Evolutionary conservation across 768 basidiomycete species (phyloP), one percentile per base, ranked within the genome.

Genomic region (Dioszegia aurantiaca): DNA sequence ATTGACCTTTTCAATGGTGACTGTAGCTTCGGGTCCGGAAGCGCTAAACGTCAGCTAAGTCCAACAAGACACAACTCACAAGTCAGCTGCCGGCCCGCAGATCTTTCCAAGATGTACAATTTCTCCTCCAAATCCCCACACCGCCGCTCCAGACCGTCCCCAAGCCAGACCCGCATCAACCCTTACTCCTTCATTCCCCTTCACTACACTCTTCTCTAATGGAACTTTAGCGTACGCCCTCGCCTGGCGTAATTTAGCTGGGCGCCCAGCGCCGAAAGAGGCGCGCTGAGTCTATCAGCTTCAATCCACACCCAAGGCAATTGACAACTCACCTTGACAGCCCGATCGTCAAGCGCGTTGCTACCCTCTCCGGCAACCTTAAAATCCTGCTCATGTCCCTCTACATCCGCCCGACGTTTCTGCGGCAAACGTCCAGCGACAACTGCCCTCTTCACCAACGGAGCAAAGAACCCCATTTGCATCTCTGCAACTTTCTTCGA

Each of bases 131-230:
- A 88, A 86, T 19, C 93, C 90, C 90, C 92, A 98, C 3, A 89
- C 86, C 2, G 87, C 89, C 56, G 91, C 82, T 76, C 91, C 95
- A 12, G 88, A 89, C 17, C 90, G 83, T 12, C 92, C 92, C 56
- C 92, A 79, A 0, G 87, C 83, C 33, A 97, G 79, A 0, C 91
- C 93, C 16, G 89, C 88, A 76, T 99, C 94, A 11, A 84, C 79
- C 42, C 85, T 78, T 27, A 82, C 80, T 2, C 81, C 83, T 74
- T 94, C 91, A 42, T 80, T 79, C 4, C 83, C 86, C 31, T 79
- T 79, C 0, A 84, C 84, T 16, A 83, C 79, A 11, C 90, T 90
- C 10, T 84, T 36, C 14, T 56, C 55, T 26, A 68, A 60, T 37
- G 85, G 84, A 12, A 91, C 86, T 19, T 87, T 83, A 12, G 87